phyloP scores from a whole-genome alignment of 345 rosid species.

The Eucalyptus polyanthemos region DNA sequence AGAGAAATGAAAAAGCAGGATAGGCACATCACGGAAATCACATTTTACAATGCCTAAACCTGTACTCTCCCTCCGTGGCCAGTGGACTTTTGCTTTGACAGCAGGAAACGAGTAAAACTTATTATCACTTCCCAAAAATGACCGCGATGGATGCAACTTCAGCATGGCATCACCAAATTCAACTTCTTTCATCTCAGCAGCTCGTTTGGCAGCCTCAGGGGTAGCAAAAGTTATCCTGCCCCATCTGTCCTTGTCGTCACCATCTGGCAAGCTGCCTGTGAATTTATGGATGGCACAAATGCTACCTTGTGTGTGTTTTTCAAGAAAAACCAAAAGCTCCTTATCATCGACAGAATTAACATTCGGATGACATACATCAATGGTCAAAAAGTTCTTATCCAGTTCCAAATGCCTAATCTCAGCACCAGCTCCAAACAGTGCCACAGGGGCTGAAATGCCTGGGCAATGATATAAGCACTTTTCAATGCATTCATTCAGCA shows the following conservation, averaged over 20 bases:
- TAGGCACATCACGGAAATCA: constrained; percentile 24
- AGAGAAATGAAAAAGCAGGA: constrained; percentile 22
- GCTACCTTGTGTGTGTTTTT: constrained; percentile 38
- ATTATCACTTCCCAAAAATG: constrained; percentile 25
- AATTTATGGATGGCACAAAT: constrained; percentile 51
- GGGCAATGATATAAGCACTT: constrained; percentile 46
- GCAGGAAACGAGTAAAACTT: constrained; percentile 55
- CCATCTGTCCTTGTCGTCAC: constrained; percentile 55
- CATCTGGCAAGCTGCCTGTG: constrained; percentile 18
- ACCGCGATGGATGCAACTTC: constrained; percentile 37
- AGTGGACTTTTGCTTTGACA: constrained; percentile 50
- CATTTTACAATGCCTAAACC: constrained; percentile 46
- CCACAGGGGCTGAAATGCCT: constrained; percentile 41
- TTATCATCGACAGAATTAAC: constrained; percentile 36
- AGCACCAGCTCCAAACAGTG: constrained; percentile 84
- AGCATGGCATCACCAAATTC: constrained; percentile 46
- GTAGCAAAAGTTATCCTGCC: constrained; percentile 72
- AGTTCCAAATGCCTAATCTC: constrained; percentile 85
- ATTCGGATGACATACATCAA: constrained; percentile 45
- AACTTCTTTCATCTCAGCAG: constrained; percentile 38
- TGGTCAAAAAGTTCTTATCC: constrained; percentile 47
- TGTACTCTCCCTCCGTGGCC: constrained; percentile 66
- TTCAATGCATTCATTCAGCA: constrained; percentile 68
- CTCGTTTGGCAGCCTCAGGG: constrained; percentile 66
- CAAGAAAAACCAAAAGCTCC: constrained; percentile 56